Conservation (phyloP, 257 asterid genomes). For the Phtheirospermum japonicum region DNA sequence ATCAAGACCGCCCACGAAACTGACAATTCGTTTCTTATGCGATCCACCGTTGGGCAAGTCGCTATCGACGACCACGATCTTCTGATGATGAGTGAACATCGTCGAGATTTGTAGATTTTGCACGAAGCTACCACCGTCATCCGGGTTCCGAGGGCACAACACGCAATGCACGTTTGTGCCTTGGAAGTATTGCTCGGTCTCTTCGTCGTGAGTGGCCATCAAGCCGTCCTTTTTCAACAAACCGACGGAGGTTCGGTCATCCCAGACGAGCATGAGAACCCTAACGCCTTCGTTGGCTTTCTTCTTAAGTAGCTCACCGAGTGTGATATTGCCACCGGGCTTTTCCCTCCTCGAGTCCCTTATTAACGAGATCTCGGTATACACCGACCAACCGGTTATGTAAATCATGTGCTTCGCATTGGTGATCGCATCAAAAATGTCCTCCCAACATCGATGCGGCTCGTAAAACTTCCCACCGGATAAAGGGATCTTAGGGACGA, state of each 20-base stretch:
- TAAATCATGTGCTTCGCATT: conserved; percentile 79
- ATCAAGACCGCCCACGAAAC: conserved; percentile 90
- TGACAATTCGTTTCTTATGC: conserved; percentile 52
- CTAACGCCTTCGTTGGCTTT: conserved; percentile 74
- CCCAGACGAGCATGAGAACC: conserved; percentile 89
- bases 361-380: conserved; percentile 61
- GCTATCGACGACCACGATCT: conserved; percentile 65
- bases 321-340: conserved; percentile 67
- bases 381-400: conserved; percentile 92
- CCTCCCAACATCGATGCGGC: conserved; percentile 83
- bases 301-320: conserved; percentile 74
- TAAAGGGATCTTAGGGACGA: conserved; percentile 63
- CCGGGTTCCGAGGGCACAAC: conserved; percentile 77
- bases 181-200: conserved; percentile 53
- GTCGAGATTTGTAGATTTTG: conserved; percentile 71
- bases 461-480: conserved; percentile 62
- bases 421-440: conserved; percentile 67
- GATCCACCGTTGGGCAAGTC: conserved; percentile 53
- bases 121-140: conserved; percentile 77
- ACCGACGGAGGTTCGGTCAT: conserved; percentile 74
- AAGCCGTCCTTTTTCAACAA: conserved; percentile 71
- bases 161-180: conserved; percentile 65
- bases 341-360: conserved; percentile 78
- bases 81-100: conserved; percentile 92
- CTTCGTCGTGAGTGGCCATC: conserved; percentile 91